Percentiles rank a stretch among this genome's conserved stretches.
Conservation (phyloP, 768 basidiomycete genomes). For the Lyophyllum decastes region DNA sequence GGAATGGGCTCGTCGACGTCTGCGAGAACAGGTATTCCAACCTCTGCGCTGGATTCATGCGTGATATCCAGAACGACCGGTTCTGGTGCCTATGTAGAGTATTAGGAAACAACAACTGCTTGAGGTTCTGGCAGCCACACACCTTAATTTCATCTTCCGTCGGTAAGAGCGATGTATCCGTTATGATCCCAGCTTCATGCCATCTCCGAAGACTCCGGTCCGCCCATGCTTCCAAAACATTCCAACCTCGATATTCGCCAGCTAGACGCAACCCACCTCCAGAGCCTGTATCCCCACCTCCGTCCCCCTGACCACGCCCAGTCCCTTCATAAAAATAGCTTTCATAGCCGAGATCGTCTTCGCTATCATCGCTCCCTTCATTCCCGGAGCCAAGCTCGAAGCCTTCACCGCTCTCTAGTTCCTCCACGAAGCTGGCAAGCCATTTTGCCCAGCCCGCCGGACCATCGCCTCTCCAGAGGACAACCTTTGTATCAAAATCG, state of each 20-base stretch:
- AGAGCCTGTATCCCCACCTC: slow-evolving; percentile 71
- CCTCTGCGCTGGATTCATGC: slow-evolving; percentile 50
- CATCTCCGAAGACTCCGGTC: slow-evolving; percentile 87
- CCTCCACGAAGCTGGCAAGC: slow-evolving; percentile 89
- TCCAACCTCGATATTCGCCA: slow-evolving; percentile 92
- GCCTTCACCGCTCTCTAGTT: slow-evolving; percentile 87
- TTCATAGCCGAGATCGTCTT: slow-evolving; percentile 85
- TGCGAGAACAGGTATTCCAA: slow-evolving; percentile 64
- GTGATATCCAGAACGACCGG: slow-evolving; percentile 40
- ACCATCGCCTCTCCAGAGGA: slow-evolving; percentile 91
- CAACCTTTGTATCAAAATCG: slow-evolving; percentile 97
- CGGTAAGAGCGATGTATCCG: slow-evolving; percentile 43
- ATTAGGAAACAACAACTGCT: not conserved
- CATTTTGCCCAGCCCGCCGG: slow-evolving; percentile 93
- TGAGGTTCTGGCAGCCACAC: slow-evolving; percentile 21
- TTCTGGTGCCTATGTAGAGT: slow-evolving; percentile 37
- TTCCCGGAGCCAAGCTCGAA: slow-evolving; percentile 70
- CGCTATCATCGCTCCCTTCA: slow-evolving; percentile 69
- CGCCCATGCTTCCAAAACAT: slow-evolving; percentile 90
- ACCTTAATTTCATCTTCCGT: slow-evolving; percentile 52
- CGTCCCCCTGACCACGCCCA: slow-evolving; percentile 77
- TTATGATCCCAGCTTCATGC: slow-evolving; percentile 76
- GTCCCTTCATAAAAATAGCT: slow-evolving; percentile 84
- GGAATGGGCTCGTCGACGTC: slow-evolving; percentile 38
- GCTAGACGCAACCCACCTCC: slow-evolving; percentile 72